phyloP scores from a whole-genome alignment of 805 yeast species.

The Myxozyma monticola region DNA sequence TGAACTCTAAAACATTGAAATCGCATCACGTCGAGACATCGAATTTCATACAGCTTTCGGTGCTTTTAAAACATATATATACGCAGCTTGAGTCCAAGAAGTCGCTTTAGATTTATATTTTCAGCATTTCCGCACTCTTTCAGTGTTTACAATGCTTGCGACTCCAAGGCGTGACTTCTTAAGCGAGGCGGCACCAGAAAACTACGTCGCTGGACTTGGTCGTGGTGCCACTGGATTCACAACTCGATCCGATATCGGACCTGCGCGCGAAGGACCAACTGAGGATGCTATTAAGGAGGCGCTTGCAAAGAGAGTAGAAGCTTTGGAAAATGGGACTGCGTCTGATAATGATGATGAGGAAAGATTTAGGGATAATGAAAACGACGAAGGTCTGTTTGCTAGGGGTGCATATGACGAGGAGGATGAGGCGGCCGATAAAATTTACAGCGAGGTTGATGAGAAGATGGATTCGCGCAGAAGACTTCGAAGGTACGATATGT shows the following conservation, averaged over 20 bases:
- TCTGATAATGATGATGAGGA: conserved; percentile 37
- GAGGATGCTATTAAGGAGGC: conserved; percentile 41
- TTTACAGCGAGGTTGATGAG: conserved; percentile 68
- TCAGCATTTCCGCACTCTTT: too few relatives aligned
- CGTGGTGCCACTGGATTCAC: conserved; percentile 95
- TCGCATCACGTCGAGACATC: too few relatives aligned
- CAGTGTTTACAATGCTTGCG: conserved; percentile 16
- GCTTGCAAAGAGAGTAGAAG: conserved; percentile 29
- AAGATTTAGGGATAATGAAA: conserved; percentile 37
- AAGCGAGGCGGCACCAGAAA: conserved; percentile 83
- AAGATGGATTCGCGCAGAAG: conserved; percentile 41
- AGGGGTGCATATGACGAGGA: conserved; percentile 47
- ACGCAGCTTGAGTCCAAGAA: too few relatives aligned
- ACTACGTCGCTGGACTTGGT: conserved; percentile 89
- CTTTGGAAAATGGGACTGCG: conserved; percentile 32
- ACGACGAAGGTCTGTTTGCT: conserved; percentile 41
- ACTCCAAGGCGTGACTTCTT: conserved; percentile 50
- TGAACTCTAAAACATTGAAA: too few relatives aligned
- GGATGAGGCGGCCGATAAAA: conserved; percentile 74
- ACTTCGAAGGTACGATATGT: conserved; percentile 27
- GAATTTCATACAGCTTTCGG: too few relatives aligned
- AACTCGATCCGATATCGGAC: conserved; percentile 75
- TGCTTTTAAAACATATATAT: too few relatives aligned
- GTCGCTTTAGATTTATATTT: too few relatives aligned
- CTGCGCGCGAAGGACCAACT: conserved; percentile 44